Conservation (phyloP, 108 stramenopile species). For the Pseudonitzschia pungens region DNA sequence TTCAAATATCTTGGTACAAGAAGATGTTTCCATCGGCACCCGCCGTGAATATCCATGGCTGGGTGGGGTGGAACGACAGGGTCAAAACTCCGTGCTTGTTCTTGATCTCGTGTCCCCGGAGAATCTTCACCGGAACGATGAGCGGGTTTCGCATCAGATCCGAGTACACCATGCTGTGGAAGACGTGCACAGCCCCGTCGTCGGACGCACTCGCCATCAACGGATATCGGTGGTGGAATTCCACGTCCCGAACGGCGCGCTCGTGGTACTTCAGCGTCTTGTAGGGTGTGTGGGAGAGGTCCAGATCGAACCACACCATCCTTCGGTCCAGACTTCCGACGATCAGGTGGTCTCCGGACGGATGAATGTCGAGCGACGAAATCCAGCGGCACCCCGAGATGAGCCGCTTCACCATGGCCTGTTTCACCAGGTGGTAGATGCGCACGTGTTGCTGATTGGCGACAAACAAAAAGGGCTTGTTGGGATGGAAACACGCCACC, state of each 20-base stretch:
- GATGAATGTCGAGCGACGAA: constrained; percentile 94
- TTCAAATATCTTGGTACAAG: constrained; percentile 96
- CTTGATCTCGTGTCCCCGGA: constrained; percentile 81
- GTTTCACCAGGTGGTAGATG: constrained; percentile 95
- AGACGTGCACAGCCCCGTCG: constrained; percentile 97
- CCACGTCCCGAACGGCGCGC: constrained; percentile 80
- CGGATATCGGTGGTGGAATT: constrained; percentile 88
- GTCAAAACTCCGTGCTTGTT: constrained; percentile 90
- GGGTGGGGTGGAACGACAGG: constrained; percentile 92
- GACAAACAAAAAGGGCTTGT: constrained; percentile 97
- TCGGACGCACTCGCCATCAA: constrained; percentile 98
- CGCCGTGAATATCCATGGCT: constrained; percentile 98
- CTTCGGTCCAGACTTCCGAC: constrained; percentile 94
- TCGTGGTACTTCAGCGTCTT: constrained; percentile 96
- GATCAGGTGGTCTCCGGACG: constrained; percentile 94
- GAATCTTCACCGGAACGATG: constrained; percentile 97
- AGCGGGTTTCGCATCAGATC: constrained; percentile 95
- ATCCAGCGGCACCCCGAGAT: constrained; percentile 95
- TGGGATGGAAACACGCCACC: constrained; percentile 93
- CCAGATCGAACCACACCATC: constrained; percentile 98
- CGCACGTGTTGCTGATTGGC: constrained; percentile 93
- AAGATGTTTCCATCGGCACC: constrained; percentile 95
- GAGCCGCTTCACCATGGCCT: constrained; percentile 89
- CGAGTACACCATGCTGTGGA: constrained; percentile 97
- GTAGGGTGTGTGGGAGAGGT: constrained; percentile 91